Evolutionary conservation across 2,329 filamentous ascomycete genomes (phyloP).

Genomic region (Septoria linicola): DNA sequence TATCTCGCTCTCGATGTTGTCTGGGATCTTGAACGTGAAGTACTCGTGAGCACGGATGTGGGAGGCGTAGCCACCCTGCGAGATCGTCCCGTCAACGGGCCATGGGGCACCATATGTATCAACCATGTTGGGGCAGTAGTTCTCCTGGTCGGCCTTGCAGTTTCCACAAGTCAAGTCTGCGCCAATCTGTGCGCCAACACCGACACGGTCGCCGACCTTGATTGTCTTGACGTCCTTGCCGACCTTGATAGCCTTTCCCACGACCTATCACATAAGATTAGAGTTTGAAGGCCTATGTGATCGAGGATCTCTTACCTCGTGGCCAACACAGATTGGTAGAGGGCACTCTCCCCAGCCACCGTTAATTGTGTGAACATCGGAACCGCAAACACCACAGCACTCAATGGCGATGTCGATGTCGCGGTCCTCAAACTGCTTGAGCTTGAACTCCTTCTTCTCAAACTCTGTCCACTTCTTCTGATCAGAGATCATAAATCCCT

Average conservation of each 20-base stretch:
- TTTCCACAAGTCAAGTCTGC: conserved; percentile 52
- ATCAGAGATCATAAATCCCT: conserved; percentile 51
- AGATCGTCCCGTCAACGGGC: conserved; percentile 60
- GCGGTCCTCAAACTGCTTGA: conserved; percentile 82
- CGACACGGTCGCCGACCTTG: conserved; percentile 48
- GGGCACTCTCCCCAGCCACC: conserved; percentile 65
- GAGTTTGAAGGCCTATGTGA: too few species aligned
- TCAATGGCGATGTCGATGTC: conserved; percentile 88
- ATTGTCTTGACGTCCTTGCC: conserved; percentile 51
- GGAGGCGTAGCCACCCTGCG: conserved; percentile 65
- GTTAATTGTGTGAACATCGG: conserved; percentile 33
- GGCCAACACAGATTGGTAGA: conserved; percentile 64
- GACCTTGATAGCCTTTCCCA: conserved; percentile 52
- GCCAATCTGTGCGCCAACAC: conserved; percentile 52
- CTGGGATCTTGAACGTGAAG: conserved; percentile 73
- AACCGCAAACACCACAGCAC: conserved; percentile 62
- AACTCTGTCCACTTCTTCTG: conserved; percentile 63
- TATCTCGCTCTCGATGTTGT: conserved; percentile 58
- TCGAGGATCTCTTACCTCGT: conserved; percentile 49
- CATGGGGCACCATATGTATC: conserved; percentile 54
- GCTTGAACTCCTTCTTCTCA: conserved; percentile 62
- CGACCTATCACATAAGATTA: conserved; percentile 44
- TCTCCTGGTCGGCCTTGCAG: conserved; percentile 55
- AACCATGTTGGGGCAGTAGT: conserved; percentile 53
- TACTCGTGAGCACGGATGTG: conserved; percentile 75